Conservation (phyloP, 768 basidiomycete species). For the Russula vinacea region DNA sequence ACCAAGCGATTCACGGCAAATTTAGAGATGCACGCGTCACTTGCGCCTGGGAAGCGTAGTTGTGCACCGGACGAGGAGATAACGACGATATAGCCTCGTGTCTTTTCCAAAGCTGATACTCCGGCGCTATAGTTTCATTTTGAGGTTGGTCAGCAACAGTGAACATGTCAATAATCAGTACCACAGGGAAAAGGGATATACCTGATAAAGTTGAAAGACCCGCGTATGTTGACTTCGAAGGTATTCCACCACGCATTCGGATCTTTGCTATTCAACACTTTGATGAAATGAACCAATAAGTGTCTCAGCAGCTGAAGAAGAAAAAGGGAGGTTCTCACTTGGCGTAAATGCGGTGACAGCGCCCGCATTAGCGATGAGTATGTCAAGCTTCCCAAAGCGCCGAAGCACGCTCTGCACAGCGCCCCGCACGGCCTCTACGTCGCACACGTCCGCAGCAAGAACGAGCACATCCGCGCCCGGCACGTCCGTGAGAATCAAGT, state of each 20-base stretch:
- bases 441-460: slow-evolving; percentile 9
- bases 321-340: not conserved
- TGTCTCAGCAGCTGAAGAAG: not conserved
- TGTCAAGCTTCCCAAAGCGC: slow-evolving; percentile 16
- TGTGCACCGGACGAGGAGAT: not conserved
- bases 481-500: not conserved
- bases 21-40: slow-evolving; percentile 9
- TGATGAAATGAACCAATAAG: not conserved
- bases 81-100: not conserved
- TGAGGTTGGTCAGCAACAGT: no score
- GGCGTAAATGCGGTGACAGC: not conserved
- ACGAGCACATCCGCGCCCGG: not conserved
- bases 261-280: slow-evolving; percentile 1
- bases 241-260: slow-evolving; percentile 20
- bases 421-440: not conserved
- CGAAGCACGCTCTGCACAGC: not conserved
- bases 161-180: no score
- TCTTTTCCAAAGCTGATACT: not conserved
- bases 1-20: slow-evolving; percentile 12
- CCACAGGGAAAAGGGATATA: not conserved
- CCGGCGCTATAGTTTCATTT: not conserved
- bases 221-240: slow-evolving; percentile 19
- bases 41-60: slow-evolving; percentile 3
- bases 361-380: slow-evolving; percentile 13
- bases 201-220: slow-evolving; percentile 16